Percentiles rank a stretch among this genome's conserved stretches.
Evolutionary conservation across 1,284 basidiomycete genomes (phyloP).

Genomic region (Ustilago bromivora): DNA sequence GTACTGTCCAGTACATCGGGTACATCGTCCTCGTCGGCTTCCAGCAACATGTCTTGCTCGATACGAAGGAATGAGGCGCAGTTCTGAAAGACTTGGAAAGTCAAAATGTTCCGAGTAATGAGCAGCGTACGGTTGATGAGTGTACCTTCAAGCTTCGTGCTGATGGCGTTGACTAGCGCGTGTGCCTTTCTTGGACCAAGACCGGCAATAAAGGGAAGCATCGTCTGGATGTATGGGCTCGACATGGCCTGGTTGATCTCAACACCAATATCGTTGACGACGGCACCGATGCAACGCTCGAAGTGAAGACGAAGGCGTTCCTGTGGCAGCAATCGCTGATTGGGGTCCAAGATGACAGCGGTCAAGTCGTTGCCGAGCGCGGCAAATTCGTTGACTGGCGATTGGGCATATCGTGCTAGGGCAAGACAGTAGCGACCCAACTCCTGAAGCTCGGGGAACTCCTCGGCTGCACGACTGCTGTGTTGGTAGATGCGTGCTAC

Average conservation of each 20-base stretch:
- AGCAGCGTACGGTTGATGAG: slow-evolving; percentile 65
- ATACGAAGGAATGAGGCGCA: slow-evolving; percentile 84
- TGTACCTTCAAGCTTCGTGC: slow-evolving; percentile 59
- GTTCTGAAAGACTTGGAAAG: slow-evolving; percentile 64
- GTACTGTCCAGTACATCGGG: slow-evolving; percentile 94
- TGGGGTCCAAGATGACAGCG: slow-evolving; percentile 75
- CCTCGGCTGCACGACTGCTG: slow-evolving; percentile 84
- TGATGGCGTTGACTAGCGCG: slow-evolving; percentile 75
- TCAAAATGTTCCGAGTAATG: slow-evolving; percentile 53
- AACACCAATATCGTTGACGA: slow-evolving; percentile 91
- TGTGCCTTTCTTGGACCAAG: slow-evolving; percentile 95
- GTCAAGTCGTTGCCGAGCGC: slow-evolving; percentile 63
- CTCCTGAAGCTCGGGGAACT: slow-evolving; percentile 83
- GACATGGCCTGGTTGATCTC: slow-evolving; percentile 92
- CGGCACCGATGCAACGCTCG: slow-evolving; percentile 88
- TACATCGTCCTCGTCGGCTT: slow-evolving; percentile 77
- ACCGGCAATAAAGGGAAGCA: slow-evolving; percentile 91
- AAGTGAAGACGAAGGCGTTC: slow-evolving; percentile 86
- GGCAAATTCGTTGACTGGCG: slow-evolving; percentile 76
- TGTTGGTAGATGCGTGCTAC: slow-evolving; percentile 94
- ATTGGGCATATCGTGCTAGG: slow-evolving; percentile 91
- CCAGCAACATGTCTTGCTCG: slow-evolving; percentile 67
- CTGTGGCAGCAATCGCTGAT: slow-evolving; percentile 81
- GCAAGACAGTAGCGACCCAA: slow-evolving; percentile 95
- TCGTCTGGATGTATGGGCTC: slow-evolving; percentile 85